These are phyloP conservation scores for Nyssa sinensis DNA, from an alignment of 148 eudicot species.

Conservation along the genomic window DNA sequence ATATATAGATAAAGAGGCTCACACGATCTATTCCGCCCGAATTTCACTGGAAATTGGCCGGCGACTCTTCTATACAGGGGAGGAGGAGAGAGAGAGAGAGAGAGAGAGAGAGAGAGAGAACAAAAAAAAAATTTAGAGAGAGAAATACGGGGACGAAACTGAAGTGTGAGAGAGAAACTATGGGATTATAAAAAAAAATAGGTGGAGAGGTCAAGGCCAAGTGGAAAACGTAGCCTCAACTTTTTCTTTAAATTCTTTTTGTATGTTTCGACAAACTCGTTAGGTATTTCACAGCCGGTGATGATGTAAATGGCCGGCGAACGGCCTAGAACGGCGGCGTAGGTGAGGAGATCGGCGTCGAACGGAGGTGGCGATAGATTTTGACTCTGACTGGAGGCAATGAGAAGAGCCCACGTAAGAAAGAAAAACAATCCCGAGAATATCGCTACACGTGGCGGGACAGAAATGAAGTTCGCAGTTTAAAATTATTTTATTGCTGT, in stretches of 20 bases:
- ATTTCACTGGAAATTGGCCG: slow-evolving; percentile 6
- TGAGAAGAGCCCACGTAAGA: background rate
- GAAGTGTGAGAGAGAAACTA: slow-evolving; percentile 15
- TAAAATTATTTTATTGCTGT: background rate
- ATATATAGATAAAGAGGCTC: background rate
- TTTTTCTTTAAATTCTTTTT: background rate
- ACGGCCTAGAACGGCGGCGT: background rate
- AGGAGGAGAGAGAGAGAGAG: background rate
- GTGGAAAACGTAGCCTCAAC: background rate
- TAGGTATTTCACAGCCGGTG: no score
- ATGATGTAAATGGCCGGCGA: background rate
- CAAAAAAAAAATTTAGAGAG: background rate
- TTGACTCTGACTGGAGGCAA: slow-evolving; percentile 12
- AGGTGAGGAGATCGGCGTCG: background rate
- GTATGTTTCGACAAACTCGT: background rate
- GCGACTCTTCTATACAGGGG: background rate
- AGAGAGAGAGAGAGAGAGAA: background rate
- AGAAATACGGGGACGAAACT: no score
- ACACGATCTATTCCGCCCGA: slow-evolving; percentile 8
- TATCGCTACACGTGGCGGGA: background rate
- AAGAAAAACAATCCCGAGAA: background rate
- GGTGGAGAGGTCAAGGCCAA: background rate
- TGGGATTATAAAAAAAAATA: slow-evolving; percentile 6
- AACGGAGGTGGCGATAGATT: slow-evolving; percentile 4
- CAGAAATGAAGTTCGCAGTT: background rate